Conservation (phyloP, 2,329 filamentous ascomycete genomes). For the Hypoxylon sp. region DNA sequence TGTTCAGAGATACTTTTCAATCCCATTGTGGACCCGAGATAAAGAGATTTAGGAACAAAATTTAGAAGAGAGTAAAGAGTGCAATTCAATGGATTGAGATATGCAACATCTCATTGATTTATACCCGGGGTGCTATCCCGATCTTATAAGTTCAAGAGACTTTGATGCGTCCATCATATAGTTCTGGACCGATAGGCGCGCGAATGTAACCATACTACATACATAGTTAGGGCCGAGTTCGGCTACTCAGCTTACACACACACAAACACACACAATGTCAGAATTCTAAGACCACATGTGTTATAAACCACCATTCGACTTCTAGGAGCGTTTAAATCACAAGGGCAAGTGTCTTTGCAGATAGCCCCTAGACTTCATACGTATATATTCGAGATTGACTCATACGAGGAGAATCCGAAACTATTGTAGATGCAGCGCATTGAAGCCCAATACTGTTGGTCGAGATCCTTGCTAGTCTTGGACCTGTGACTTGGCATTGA, state of each 20-base stretch:
- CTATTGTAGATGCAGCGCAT: neutral
- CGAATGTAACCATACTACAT: neutral
- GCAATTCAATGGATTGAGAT: neutral
- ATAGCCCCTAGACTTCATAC: neutral
- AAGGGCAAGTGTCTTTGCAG: neutral
- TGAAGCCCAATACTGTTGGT: neutral
- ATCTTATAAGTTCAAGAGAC: neutral
- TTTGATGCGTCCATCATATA: neutral
- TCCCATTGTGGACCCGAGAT: neutral
- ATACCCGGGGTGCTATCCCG: neutral
- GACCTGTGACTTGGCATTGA: constrained; percentile 30
- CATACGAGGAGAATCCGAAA: neutral
- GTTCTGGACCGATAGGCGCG: neutral
- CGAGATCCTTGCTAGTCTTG: constrained; percentile 6
- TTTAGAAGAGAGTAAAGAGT: neutral
- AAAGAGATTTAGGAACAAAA: neutral
- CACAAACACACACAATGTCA: too few relatives aligned
- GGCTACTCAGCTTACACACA: neutral
- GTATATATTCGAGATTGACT: neutral
- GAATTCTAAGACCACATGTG: too few relatives aligned
- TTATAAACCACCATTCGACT: too few relatives aligned
- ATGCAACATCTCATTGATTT: neutral
- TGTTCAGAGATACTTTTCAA: neutral
- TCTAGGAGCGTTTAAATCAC: too few relatives aligned
- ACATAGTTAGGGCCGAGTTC: neutral